Percentiles rank a stretch among this genome's conserved stretches.
Conservation (phyloP, 2,329 filamentous ascomycete species). For the Talaromyces albobiverticillius region DNA sequence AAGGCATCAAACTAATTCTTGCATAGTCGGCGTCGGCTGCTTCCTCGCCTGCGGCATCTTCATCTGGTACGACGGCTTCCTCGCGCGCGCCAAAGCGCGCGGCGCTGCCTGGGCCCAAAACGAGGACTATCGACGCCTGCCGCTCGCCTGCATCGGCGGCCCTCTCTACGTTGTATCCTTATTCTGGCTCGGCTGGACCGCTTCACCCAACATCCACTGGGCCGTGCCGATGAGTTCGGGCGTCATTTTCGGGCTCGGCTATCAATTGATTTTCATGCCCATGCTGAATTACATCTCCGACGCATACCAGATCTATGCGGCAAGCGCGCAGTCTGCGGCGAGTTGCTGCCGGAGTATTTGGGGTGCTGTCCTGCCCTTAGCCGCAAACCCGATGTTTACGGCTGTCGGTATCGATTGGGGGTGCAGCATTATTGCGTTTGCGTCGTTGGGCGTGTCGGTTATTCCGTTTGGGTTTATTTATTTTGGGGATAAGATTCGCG, state of each 20-base stretch:
- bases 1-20: not conserved
- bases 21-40: constrained; percentile 59
- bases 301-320: constrained; percentile 65
- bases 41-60: constrained; percentile 61
- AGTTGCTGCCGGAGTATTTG: constrained; percentile 52
- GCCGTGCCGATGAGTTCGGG: constrained; percentile 58
- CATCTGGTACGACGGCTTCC: constrained; percentile 61
- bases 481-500: constrained; percentile 37
- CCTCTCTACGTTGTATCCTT: constrained; percentile 53
- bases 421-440: constrained; percentile 40
- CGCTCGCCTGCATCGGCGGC: constrained; percentile 67
- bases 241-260: constrained; percentile 62
- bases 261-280: constrained; percentile 62
- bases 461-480: constrained; percentile 45
- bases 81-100: constrained; percentile 52
- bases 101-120: constrained; percentile 57
- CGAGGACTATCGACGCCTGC: constrained; percentile 62
- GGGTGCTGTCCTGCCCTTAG: constrained; percentile 58
- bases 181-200: constrained; percentile 46
- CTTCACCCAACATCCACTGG: constrained; percentile 33
- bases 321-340: constrained; percentile 55
- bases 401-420: constrained; percentile 43
- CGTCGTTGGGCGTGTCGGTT: constrained; percentile 35
- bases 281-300: constrained; percentile 65
- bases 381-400: constrained; percentile 42